A percentile compares a stretch with the other conserved stretches of the same genome.
Evolutionary conservation across 2,329 filamentous ascomycete genomes (phyloP).

Genomic region (Lecanicillium sp.): DNA sequence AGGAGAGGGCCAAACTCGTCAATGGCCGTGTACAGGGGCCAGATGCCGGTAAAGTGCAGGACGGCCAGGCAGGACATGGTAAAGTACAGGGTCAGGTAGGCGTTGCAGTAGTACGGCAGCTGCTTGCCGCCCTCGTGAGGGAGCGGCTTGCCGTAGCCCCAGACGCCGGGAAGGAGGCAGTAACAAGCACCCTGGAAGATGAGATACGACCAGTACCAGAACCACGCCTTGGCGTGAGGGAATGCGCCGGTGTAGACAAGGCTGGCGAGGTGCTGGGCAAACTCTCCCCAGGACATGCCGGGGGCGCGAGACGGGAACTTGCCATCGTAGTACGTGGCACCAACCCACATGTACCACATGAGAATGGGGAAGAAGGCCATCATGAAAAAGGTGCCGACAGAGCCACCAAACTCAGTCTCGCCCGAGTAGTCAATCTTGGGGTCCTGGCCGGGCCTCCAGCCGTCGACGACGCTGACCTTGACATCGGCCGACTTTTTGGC

Average conservation of each 20-base stretch:
- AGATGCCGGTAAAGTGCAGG: conserved; percentile 76
- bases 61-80: conserved; percentile 65
- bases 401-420: conserved; percentile 79
- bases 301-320: conserved; percentile 61
- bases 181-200: conserved; percentile 79
- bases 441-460: conserved; percentile 52
- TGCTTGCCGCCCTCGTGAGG: conserved; percentile 76
- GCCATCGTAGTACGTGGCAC: conserved; percentile 85
- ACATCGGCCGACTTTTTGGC: conserved; percentile 13
- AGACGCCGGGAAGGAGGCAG: conserved; percentile 78
- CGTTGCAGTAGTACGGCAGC: conserved; percentile 91
- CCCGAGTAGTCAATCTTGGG: conserved; percentile 57
- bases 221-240: conserved; percentile 75
- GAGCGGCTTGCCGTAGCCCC: conserved; percentile 80
- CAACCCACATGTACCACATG: conserved; percentile 99
- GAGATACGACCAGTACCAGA: conserved; percentile 92
- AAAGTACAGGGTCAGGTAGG: conserved; percentile 76
- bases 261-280: conserved; percentile 60
- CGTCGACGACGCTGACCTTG: conserved; percentile 32
- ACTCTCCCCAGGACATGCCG: conserved; percentile 63
- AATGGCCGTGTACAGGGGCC: conserved; percentile 84
- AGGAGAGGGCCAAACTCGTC: conserved; percentile 93
- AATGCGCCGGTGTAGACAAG: conserved; percentile 80
- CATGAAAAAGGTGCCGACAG: conserved; percentile 69
- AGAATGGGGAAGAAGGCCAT: conserved; percentile 90